Conservation (phyloP, 2,329 filamentous ascomycete genomes). For the Venturia carpophila region DNA sequence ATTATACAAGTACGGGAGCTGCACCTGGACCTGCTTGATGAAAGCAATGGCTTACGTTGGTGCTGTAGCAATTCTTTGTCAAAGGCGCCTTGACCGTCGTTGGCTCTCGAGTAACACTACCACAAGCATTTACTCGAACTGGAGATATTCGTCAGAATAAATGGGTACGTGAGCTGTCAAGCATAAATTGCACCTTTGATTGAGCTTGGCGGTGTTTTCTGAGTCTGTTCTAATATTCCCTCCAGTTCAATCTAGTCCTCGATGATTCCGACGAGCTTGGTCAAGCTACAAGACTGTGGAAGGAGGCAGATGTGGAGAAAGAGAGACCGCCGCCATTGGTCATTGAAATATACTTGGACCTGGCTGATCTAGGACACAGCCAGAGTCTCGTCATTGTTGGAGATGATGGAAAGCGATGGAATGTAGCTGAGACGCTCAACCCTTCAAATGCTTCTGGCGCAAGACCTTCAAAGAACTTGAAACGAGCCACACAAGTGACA, state of each 20-base stretch:
- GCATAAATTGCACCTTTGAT: background rate
- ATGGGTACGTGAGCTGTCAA: slow-evolving; percentile 58
- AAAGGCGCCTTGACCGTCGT: slow-evolving; percentile 81
- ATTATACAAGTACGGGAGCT: slow-evolving; percentile 67
- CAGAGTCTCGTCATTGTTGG: slow-evolving; percentile 84
- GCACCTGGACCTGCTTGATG: slow-evolving; percentile 17
- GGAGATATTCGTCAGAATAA: slow-evolving; percentile 59
- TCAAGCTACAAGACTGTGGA: slow-evolving; percentile 77
- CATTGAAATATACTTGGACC: slow-evolving; percentile 85
- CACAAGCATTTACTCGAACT: slow-evolving; percentile 48
- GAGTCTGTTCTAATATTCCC: slow-evolving; percentile 3
- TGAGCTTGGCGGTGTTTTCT: background rate
- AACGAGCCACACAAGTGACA: slow-evolving; percentile 59
- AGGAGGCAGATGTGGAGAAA: slow-evolving; percentile 65
- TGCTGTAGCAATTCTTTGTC: slow-evolving; percentile 72
- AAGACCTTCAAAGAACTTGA: slow-evolving; percentile 40
- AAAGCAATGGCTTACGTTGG: slow-evolving; percentile 25
- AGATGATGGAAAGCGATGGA: slow-evolving; percentile 84
- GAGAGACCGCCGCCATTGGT: slow-evolving; percentile 74
- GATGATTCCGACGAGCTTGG: slow-evolving; percentile 84
- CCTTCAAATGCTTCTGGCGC: slow-evolving; percentile 21
- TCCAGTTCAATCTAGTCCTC: slow-evolving; percentile 87
- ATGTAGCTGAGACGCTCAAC: slow-evolving; percentile 71
- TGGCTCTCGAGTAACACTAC: slow-evolving; percentile 67
- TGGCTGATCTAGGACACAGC: slow-evolving; percentile 67